Conservation (phyloP, 164 flowering plant genomes). For the Cinnamomum micranthum region DNA sequence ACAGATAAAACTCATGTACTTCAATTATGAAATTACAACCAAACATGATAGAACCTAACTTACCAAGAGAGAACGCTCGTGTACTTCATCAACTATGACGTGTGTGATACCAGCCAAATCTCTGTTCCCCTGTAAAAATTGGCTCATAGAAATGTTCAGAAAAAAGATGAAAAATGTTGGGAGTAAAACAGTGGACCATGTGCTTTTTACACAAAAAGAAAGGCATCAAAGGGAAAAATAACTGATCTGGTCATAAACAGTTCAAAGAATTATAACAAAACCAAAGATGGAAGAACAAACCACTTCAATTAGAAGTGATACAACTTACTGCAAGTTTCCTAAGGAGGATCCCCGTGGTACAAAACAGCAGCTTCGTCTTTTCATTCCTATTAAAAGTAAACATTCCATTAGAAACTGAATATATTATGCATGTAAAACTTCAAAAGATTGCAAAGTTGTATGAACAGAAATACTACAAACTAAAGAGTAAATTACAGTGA, state of each 20-base stretch:
- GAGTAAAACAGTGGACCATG: background rate
- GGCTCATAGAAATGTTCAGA: background rate
- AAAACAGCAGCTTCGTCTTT: conserved; percentile 83
- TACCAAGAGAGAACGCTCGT: conserved; percentile 85
- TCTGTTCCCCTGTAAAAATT: conserved; percentile 55
- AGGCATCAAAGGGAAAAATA: background rate
- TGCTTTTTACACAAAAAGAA: background rate
- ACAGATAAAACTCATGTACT: too few relatives aligned
- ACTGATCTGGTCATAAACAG: background rate
- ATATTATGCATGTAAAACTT: background rate
- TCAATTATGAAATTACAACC: background rate
- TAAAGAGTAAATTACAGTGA: background rate
- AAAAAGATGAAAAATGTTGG: background rate
- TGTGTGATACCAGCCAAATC: conserved; percentile 61
- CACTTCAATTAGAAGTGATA: background rate
- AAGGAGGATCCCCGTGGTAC: conserved; percentile 92
- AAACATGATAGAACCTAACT: conserved; percentile 20
- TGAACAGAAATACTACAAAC: background rate
- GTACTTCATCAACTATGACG: conserved; percentile 92
- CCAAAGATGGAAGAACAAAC: background rate
- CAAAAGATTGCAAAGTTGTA: background rate
- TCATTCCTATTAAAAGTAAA: conserved; percentile 49
- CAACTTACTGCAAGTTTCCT: conserved; percentile 67
- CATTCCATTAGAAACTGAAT: background rate
- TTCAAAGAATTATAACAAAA: background rate